Percentiles rank a stretch among this genome's conserved stretches.
Evolutionary conservation across 2,329 filamentous ascomycete genomes (phyloP).

Genomic region (Fusarium sp.): DNA sequence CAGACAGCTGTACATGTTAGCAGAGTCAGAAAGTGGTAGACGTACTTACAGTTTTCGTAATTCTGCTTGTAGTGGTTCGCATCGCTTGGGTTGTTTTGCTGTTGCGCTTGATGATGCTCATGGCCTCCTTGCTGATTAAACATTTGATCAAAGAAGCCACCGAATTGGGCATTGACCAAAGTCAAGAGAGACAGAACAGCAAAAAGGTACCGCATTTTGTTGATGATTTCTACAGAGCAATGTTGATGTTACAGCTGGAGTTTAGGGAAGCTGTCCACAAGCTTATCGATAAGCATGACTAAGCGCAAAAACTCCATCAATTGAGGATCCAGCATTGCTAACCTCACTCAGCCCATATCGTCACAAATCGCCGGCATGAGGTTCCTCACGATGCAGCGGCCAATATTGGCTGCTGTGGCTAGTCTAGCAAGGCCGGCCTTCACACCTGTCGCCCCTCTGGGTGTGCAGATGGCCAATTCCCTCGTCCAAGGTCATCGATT

Average conservation of each 20-base stretch:
- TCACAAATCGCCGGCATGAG: constrained; percentile 53
- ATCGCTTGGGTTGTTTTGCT: constrained; percentile 86
- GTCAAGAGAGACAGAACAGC: constrained; percentile 68
- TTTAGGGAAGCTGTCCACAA: constrained; percentile 40
- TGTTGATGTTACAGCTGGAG: not conserved
- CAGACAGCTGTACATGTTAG: constrained; percentile 71
- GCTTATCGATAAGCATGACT: constrained; percentile 46
- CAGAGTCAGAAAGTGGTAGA: accelerated
- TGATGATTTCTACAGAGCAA: not conserved
- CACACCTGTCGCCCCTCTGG: constrained; percentile 30
- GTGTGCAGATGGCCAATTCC: constrained; percentile 50
- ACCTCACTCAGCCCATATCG: constrained; percentile 47
- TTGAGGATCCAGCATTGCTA: constrained; percentile 22
- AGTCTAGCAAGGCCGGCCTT: constrained; percentile 42
- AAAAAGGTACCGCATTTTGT: constrained; percentile 48
- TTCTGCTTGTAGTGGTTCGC: constrained; percentile 79
- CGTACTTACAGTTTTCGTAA: constrained; percentile 69
- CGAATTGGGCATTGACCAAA: constrained; percentile 80
- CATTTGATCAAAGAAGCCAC: constrained; percentile 95
- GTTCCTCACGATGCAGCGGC: constrained; percentile 58
- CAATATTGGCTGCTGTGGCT: constrained; percentile 53
- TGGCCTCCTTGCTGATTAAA: constrained; percentile 69
- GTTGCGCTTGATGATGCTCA: constrained; percentile 66
- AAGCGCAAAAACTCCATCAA: constrained; percentile 43
- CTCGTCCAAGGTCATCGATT: constrained; percentile 61